These are phyloP conservation scores for Malus hybrid DNA, from an alignment of 331 rosid species.

Conservation along the genomic window DNA sequence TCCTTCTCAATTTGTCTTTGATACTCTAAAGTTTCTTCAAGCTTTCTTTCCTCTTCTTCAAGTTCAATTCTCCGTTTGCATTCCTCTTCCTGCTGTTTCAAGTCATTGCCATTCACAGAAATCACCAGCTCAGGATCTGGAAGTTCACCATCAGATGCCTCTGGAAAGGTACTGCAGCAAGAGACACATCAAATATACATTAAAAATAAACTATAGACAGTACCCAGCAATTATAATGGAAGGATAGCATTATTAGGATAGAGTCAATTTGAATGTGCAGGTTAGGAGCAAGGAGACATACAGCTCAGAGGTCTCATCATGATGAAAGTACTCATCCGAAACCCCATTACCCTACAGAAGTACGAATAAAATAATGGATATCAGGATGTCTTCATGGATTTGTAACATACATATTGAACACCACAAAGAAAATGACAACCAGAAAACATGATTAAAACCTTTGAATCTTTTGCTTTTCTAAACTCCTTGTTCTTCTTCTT, in stretches of 20 bases:
- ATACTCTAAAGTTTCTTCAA: conserved; percentile 90
- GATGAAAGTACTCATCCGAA: conserved; percentile 35
- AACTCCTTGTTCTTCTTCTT: conserved; percentile 81
- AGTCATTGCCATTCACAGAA: conserved; percentile 41
- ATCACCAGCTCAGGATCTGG: conserved; percentile 41
- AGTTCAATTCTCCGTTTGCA: conserved; percentile 66
- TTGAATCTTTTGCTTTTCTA: conserved; percentile 67
- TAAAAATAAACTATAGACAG: conserved; percentile 5
- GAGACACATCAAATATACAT: conserved; percentile 17
- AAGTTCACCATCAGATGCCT: conserved; percentile 40
- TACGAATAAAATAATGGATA: background rate
- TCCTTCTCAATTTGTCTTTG: conserved; percentile 87
- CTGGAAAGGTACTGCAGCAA: conserved; percentile 56
- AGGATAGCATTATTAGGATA: background rate
- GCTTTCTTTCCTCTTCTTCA: conserved; percentile 89
- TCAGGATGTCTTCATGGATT: conserved; percentile 20
- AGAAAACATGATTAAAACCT: conserved; percentile 45
- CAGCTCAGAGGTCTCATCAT: conserved; percentile 37
- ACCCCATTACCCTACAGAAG: conserved; percentile 44
- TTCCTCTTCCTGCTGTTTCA: conserved; percentile 73
- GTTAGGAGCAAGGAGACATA: conserved; percentile 20
- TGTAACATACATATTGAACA: background rate
- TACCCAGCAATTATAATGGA: background rate
- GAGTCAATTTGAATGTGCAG: background rate
- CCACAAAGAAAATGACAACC: conserved; percentile 13